phyloP scores from a whole-genome alignment of 1,139 yeast species.

The Insectozyma bohioensis region DNA sequence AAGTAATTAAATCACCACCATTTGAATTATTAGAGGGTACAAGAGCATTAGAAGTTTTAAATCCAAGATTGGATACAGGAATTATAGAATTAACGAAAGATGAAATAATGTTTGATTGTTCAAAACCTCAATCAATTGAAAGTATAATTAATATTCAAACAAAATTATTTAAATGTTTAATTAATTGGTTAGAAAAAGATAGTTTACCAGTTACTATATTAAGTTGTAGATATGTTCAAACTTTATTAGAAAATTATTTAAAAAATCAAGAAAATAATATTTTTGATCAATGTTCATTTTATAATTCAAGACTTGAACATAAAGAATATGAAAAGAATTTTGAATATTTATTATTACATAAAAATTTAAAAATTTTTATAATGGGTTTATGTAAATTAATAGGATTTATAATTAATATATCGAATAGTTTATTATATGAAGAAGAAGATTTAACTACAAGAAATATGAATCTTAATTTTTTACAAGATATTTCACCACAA shows the following conservation, averaged over 20 bases:
- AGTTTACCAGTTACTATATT: conserved; percentile 62
- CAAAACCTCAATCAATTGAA: conserved; percentile 28
- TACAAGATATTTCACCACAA: conserved; percentile 25
- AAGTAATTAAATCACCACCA: conserved; percentile 51
- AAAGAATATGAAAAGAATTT: conserved; percentile 6
- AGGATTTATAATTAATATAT: conserved; percentile 47
- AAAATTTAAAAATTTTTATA: conserved; percentile 46
- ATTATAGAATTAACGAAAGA: conserved; percentile 41
- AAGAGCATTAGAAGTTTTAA: conserved; percentile 66
- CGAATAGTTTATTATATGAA: conserved; percentile 65
- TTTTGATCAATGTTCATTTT: conserved; percentile 21
- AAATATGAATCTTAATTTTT: conserved; percentile 50
- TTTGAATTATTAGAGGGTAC: conserved; percentile 73
- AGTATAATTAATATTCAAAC: conserved; percentile 49
- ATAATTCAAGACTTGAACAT: conserved; percentile 17
- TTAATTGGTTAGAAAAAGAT: conserved; percentile 64
- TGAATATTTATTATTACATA: conserved; percentile 38
- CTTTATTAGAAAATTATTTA: conserved; percentile 44
- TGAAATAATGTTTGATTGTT: conserved; percentile 42
- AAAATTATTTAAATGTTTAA: conserved; percentile 41
- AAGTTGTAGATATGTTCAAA: conserved; percentile 64
- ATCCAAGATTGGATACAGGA: conserved; percentile 64
- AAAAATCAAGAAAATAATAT: conserved; percentile 9
- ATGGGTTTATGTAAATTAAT: conserved; percentile 55
- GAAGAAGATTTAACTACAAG: conserved; percentile 75